Percentiles rank a stretch among this genome's conserved stretches.
Evolutionary conservation across 257 asterid genomes (phyloP).

Genomic region (Paulownia fortunei): DNA sequence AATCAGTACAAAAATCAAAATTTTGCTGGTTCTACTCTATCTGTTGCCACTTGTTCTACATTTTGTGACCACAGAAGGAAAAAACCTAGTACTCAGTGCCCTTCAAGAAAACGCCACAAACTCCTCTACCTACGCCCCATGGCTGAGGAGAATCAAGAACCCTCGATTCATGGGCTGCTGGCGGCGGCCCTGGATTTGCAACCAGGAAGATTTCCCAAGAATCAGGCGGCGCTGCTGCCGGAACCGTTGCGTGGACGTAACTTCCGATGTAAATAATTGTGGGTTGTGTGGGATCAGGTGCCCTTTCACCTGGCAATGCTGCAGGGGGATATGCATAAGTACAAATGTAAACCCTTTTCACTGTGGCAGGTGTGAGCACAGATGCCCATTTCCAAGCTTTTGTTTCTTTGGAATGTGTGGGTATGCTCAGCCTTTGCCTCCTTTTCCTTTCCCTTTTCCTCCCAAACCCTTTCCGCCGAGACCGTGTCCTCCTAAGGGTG

Average conservation of each 20-base stretch:
- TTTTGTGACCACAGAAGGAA: neutral
- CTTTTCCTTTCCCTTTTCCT: conserved; percentile 52
- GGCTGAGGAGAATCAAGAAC: conserved; percentile 37
- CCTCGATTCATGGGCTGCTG: conserved; percentile 56
- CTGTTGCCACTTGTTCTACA: neutral
- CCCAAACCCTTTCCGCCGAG: conserved; percentile 35
- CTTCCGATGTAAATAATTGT: conserved; percentile 56
- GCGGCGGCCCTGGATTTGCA: conserved; percentile 67
- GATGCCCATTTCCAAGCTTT: conserved; percentile 47
- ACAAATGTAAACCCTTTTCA: conserved; percentile 53
- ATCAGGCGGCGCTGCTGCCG: conserved; percentile 51
- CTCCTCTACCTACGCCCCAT: conserved; percentile 34
- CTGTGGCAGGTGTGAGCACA: conserved; percentile 55
- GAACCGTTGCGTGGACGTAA: conserved; percentile 66
- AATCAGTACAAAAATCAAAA: neutral
- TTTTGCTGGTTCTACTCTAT: conserved; percentile 14
- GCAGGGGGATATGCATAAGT: conserved; percentile 53
- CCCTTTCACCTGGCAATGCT: conserved; percentile 61
- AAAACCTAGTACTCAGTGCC: neutral
- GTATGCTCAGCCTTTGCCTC: conserved; percentile 58
- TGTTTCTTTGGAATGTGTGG: conserved; percentile 64
- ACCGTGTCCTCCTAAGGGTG: conserved; percentile 17
- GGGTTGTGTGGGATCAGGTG: conserved; percentile 64
- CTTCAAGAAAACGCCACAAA: conserved; percentile 17
- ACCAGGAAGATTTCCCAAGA: conserved; percentile 35